Evolutionary conservation across 2,329 filamentous ascomycete genomes (phyloP).

Genomic region (Pseudopithomyces maydicus): DNA sequence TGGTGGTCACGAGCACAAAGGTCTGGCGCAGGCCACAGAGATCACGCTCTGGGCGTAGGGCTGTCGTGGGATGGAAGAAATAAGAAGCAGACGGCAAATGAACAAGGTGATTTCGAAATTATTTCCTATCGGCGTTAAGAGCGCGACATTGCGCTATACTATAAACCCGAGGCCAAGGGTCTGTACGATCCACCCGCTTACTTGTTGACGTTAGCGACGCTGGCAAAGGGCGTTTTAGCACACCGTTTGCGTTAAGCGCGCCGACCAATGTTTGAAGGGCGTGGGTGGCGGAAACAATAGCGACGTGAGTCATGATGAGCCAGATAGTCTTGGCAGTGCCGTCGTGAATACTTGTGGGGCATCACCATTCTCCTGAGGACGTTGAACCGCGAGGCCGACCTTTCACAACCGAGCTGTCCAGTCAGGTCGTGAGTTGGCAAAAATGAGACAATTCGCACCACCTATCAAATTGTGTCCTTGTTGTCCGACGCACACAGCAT

Average conservation of each 20-base stretch:
- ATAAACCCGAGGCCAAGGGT: background rate
- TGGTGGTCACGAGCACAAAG: background rate
- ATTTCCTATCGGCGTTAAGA: slow-evolving; percentile 4
- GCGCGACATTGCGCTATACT: background rate
- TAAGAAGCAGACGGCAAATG: background rate
- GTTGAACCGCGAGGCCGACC: background rate
- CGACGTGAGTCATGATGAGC: too few species aligned
- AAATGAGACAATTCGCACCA: too few species aligned
- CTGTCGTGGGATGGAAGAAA: background rate
- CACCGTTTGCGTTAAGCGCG: too few species aligned
- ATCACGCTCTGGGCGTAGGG: slow-evolving; percentile 3
- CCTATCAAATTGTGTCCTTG: too few species aligned
- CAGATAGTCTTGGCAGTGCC: too few species aligned
- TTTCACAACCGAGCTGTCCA: background rate
- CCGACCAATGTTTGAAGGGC: too few species aligned
- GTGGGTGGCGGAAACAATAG: background rate
- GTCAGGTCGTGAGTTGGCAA: too few species aligned
- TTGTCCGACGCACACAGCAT: too few species aligned
- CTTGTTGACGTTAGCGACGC: background rate
- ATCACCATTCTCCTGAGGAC: too few species aligned
- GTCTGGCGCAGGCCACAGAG: background rate
- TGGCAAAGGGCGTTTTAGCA: background rate
- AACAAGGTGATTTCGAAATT: background rate
- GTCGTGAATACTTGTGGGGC: background rate
- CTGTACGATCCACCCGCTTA: background rate